These are phyloP conservation scores for Nitzschia sp. DNA, from an alignment of 108 stramenopile species.

Conservation along the genomic window DNA sequence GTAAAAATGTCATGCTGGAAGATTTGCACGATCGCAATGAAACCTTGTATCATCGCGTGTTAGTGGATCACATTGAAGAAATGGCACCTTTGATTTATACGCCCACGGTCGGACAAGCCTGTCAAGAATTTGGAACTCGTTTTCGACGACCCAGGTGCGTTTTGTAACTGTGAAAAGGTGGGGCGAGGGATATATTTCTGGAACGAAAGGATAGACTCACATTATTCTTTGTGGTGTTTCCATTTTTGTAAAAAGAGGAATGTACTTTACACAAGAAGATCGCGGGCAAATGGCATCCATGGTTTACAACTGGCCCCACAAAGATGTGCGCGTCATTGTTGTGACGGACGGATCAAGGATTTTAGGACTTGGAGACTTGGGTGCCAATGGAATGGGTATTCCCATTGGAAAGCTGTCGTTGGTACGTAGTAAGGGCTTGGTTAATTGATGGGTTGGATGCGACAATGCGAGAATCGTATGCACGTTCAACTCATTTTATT, in stretches of 20 bases:
- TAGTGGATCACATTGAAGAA: slow-evolving; percentile 94
- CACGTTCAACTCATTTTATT: neutral
- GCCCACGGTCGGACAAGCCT: slow-evolving; percentile 97
- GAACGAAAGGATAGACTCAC: no score
- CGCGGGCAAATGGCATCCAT: slow-evolving; percentile 92
- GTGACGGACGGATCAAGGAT: slow-evolving; percentile 97
- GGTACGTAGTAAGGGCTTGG: slow-evolving; percentile 13
- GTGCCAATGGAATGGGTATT: slow-evolving; percentile 96
- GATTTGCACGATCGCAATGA: slow-evolving; percentile 96
- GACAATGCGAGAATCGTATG: neutral
- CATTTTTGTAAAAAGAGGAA: no score
- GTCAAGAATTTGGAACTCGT: slow-evolving; percentile 77
- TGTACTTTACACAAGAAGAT: slow-evolving; percentile 95
- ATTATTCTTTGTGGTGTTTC: no score
- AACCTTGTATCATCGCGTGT: slow-evolving; percentile 93
- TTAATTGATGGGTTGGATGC: neutral
- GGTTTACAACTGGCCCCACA: slow-evolving; percentile 97
- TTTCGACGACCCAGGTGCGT: slow-evolving; percentile 86
- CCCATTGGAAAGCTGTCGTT: slow-evolving; percentile 88
- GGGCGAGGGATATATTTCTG: no score
- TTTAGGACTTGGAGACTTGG: slow-evolving; percentile 96
- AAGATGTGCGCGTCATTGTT: slow-evolving; percentile 94
- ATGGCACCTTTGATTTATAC: slow-evolving; percentile 98
- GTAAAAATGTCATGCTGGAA: slow-evolving; percentile 91
- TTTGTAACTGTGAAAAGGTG: no score